Percentiles rank a stretch among this genome's conserved stretches.
phyloP scores from a whole-genome alignment of 345 rosid genomes.

The Noccaea bulbosa region DNA sequence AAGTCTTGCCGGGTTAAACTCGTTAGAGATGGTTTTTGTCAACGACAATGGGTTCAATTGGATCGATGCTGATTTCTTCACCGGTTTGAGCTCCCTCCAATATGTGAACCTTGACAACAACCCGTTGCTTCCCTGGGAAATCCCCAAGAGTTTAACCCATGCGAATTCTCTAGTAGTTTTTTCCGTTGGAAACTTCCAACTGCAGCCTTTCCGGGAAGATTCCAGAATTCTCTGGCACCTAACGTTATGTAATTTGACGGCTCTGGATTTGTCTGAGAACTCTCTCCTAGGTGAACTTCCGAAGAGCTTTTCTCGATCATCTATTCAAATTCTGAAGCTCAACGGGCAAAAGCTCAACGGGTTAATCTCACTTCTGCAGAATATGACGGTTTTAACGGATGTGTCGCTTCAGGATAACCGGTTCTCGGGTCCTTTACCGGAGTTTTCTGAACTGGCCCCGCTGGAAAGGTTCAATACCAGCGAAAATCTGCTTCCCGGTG shows the following conservation, averaged over 20 bases:
- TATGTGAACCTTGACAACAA: constrained; percentile 47
- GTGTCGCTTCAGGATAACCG: constrained; percentile 55
- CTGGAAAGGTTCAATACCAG: too few species aligned
- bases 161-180: constrained; percentile 47
- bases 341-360: constrained; percentile 59
- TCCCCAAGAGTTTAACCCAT: constrained; percentile 49
- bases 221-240: constrained; percentile 46
- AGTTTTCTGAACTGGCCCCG: too few species aligned
- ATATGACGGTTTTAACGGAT: constrained; percentile 54
- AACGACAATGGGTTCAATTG: constrained; percentile 49
- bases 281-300: constrained; percentile 54
- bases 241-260: constrained; percentile 45
- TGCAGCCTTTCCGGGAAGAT: constrained; percentile 52
- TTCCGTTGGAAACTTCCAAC: constrained; percentile 49
- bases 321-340: constrained; percentile 48
- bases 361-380: constrained; percentile 51
- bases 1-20: constrained; percentile 51
- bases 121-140: constrained; percentile 48
- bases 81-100: constrained; percentile 45
- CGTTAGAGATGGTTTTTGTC: constrained; percentile 41
- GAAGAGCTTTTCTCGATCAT: constrained; percentile 32
- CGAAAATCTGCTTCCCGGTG: too few species aligned
- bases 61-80: constrained; percentile 55
- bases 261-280: constrained; percentile 51
- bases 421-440: constrained; percentile 27